phyloP scores from a whole-genome alignment of 495 filamentous ascomycete species.

The Hypoxylon cercidicola region DNA sequence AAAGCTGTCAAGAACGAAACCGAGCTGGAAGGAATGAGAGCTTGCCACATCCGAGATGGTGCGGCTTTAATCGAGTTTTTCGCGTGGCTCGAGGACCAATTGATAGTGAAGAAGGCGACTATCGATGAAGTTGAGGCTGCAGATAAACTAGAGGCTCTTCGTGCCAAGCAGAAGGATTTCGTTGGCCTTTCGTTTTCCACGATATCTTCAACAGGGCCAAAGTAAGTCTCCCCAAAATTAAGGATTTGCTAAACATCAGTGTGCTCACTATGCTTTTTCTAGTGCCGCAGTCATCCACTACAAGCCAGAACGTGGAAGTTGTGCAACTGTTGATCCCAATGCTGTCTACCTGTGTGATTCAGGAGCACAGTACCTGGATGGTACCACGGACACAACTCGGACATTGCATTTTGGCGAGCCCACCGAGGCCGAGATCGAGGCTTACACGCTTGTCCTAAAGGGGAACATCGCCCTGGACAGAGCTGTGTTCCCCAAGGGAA shows the following conservation, averaged over 20 bases:
- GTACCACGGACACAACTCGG: constrained; percentile 95
- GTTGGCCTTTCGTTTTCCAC: constrained; percentile 95
- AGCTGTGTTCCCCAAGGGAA: constrained; percentile 93
- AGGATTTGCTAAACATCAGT: not conserved
- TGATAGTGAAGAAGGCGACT: constrained; percentile 74
- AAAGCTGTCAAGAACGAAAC: constrained; percentile 98
- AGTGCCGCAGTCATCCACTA: constrained; percentile 96
- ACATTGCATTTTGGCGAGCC: constrained; percentile 93
- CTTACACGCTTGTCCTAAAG: constrained; percentile 96
- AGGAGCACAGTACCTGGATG: constrained; percentile 93
- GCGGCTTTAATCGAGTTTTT: constrained; percentile 93
- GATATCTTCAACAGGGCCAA: constrained; percentile 93
- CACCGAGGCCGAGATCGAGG: constrained; percentile 84
- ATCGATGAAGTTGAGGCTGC: constrained; percentile 92
- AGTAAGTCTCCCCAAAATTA: constrained; percentile 56
- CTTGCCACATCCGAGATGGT: constrained; percentile 94
- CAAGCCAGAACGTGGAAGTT: constrained; percentile 85
- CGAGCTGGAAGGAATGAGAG: constrained; percentile 92
- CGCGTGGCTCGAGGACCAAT: constrained; percentile 93
- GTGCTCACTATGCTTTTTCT: constrained; percentile 15
- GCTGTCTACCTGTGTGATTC: constrained; percentile 97
- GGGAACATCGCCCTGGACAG: constrained; percentile 92
- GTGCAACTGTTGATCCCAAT: constrained; percentile 85
- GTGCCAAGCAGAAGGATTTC: constrained; percentile 83
- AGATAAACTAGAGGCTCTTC: constrained; percentile 86